Evolutionary conservation across 257 asterid species (phyloP).

Genomic region (Nicotiana sylvestris): DNA sequence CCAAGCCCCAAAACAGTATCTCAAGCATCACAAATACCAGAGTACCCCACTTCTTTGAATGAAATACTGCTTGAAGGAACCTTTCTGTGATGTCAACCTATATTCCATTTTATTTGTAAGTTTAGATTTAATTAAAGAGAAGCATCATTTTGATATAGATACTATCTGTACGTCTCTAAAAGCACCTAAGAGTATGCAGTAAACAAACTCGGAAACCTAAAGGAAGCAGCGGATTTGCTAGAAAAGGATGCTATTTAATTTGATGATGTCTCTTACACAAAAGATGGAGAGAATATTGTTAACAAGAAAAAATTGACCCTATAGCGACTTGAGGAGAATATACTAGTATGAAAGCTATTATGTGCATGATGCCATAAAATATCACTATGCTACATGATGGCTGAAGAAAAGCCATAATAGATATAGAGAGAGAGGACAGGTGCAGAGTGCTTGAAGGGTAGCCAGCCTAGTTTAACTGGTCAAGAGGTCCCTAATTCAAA

Average conservation of each 20-base stretch:
- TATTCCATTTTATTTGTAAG: neutral
- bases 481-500: neutral
- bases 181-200: neutral
- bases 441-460: slow-evolving; percentile 4
- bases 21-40: slow-evolving; percentile 15
- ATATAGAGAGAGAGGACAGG: neutral
- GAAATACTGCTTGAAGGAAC: slow-evolving; percentile 4
- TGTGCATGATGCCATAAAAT: neutral
- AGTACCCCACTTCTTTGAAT: slow-evolving; percentile 13
- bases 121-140: neutral
- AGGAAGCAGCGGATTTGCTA: neutral
- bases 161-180: neutral
- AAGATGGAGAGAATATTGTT: neutral
- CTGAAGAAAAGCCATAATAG: neutral
- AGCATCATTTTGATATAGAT: neutral
- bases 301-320: neutral
- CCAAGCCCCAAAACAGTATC: slow-evolving; percentile 11
- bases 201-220: slow-evolving; percentile 6
- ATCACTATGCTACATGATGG: neutral
- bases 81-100: slow-evolving; percentile 11
- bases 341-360: slow-evolving; percentile 1
- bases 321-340: neutral
- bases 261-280: neutral
- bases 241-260: neutral
- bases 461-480: slow-evolving; percentile 2